Base-by-base conservation (phyloP, 208 protist genomes). In the Crithidia bombi region DNA sequence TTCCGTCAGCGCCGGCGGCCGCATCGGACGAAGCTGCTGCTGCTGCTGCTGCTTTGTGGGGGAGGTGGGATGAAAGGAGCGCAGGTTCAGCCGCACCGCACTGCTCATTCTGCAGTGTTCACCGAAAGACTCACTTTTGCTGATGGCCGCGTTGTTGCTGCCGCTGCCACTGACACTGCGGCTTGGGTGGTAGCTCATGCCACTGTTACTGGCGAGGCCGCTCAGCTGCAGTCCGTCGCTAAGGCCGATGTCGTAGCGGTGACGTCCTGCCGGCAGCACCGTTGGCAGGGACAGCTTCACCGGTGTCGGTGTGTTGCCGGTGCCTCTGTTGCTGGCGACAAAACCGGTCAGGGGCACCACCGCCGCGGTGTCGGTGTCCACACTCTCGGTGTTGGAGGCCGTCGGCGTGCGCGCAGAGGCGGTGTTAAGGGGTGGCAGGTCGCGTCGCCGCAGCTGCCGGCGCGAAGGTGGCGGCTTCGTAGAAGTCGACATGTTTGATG, bases 281-380 rank as follows among this genome's bases (percentile, higher is more conserved):
- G n/a, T 14, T 1, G 61, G 46, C 3, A 56, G 28, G 0, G 46
- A 17, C 44, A 33, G 14, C 58, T 59, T 59, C 2, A 17, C 10
- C 1, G 54, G 17, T 28, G 54, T 32, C 10, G 54, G 33, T 11
- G 30, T 59, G 54, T 36, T 55, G 2, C 1, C 4, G 14, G 11
- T n/a, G 3, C 9, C 11, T 9, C 28, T 55, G 15, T 15, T 23
- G 21, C 41, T 50, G 38, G 44, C 17, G 14, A 32, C 15, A 28
- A 65, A 65, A 21, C n/a, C 41, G 9, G 59, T 54, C 30, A 65
- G 44, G 19, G 59, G 59, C n/a, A 44, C 59, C 28, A 41, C 59
- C 21, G 30, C 57, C 33, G 9, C 33, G 26, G 1, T 43, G 52
- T 26, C 3, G 1, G 14, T 43, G 30, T 43, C 33, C 23, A 30